phyloP scores from a whole-genome alignment of 192 early-diverging fungal genomes.

The Thamnidium elegans region DNA sequence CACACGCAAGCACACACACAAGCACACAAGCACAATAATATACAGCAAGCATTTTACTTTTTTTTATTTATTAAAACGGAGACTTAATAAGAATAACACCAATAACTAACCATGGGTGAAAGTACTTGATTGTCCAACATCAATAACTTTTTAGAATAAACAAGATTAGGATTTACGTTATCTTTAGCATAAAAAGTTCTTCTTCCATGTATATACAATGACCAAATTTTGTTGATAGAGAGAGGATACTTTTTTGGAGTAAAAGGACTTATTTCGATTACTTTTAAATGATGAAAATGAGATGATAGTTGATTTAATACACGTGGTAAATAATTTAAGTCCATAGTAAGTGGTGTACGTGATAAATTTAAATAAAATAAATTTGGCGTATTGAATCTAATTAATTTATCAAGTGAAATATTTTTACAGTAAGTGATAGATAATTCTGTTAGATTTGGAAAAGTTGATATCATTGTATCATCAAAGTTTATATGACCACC shows the following conservation, averaged over 20 bases:
- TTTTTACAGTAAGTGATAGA: constrained; percentile 2
- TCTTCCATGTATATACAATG: neutral
- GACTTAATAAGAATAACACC: constrained; percentile 16
- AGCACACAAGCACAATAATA: too few relatives aligned
- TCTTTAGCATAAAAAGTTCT: constrained; percentile 4
- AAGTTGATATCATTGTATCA: neutral
- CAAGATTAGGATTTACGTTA: neutral
- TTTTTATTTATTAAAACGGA: neutral
- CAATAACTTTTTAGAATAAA: constrained; percentile 6
- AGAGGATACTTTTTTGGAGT: neutral
- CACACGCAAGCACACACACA: too few relatives aligned
- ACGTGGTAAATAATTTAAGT: constrained; percentile 5
- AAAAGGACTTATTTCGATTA: constrained; percentile 14
- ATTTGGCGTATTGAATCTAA: neutral
- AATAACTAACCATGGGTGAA: constrained; percentile 19
- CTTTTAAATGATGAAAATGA: neutral
- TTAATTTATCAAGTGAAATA: constrained; percentile 8
- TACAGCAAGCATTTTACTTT: too few relatives aligned
- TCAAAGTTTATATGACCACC: constrained; percentile 8
- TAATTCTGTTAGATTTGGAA: neutral
- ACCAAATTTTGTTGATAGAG: neutral
- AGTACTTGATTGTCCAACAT: neutral
- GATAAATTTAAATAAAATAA: constrained; percentile 13
- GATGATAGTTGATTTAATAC: neutral
- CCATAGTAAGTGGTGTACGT: constrained; percentile 1